Conservation (phyloP, 768 basidiomycete genomes). For the Mycena rebaudengoi region DNA sequence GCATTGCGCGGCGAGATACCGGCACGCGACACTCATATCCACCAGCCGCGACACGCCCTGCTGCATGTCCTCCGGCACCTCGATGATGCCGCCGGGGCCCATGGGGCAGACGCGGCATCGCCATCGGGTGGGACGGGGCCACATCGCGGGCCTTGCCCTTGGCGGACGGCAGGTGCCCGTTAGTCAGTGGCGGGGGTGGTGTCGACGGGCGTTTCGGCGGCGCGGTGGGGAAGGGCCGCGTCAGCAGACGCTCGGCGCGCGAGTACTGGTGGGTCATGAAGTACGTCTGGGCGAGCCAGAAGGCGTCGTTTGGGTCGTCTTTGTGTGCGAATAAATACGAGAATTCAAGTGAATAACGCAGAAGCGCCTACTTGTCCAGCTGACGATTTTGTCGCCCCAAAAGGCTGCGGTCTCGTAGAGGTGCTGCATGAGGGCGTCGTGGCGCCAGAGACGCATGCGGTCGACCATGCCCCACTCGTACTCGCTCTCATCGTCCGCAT, state of each 20-base stretch:
- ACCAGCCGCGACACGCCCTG: conserved; percentile 80
- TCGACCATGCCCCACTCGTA: conserved; percentile 90
- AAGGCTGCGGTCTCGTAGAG: conserved; percentile 96
- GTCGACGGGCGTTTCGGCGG: conserved; percentile 49
- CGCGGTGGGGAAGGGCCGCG: conserved; percentile 78
- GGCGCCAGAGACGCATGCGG: conserved; percentile 95
- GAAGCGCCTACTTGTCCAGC: conserved; percentile 85
- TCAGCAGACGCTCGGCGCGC: conserved; percentile 90
- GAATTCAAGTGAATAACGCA: conserved; percentile 7
- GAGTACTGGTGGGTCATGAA: conserved; percentile 97
- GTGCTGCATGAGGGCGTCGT: conserved; percentile 99
- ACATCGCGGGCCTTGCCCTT: conserved; percentile 76
- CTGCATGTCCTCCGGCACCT: conserved; percentile 70
- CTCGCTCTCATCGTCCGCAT: conserved; percentile 63
- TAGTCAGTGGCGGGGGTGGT: conserved; percentile 44
- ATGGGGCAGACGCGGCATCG: conserved; percentile 69
- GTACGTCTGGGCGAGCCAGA: conserved; percentile 98
- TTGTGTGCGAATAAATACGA: conserved; percentile 21
- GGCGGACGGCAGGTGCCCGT: conserved; percentile 50
- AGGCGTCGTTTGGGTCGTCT: conserved; percentile 98
- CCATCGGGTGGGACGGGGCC: conserved; percentile 40
- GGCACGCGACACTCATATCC: conserved; percentile 94
- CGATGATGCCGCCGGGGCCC: conserved; percentile 76
- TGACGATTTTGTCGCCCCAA: conserved; percentile 98
- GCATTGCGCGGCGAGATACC: conserved; percentile 97